Evolutionary conservation across 805 yeast genomes (phyloP).

Genomic region (Saitoella complicata): DNA sequence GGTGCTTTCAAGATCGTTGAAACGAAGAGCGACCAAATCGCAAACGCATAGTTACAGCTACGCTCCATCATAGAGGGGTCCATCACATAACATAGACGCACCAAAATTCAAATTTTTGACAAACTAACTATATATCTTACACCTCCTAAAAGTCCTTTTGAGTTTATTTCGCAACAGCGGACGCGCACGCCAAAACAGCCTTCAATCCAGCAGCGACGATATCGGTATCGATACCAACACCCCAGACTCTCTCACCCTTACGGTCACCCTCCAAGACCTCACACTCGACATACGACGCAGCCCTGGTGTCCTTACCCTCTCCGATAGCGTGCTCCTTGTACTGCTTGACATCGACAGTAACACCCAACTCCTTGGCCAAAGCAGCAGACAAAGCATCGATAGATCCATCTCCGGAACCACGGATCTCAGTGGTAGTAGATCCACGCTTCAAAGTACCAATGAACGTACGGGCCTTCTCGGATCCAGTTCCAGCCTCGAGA

Average conservation of each 20-base stretch:
- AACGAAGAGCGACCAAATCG: too few species aligned
- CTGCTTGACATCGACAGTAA: slow-evolving; percentile 42
- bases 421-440: slow-evolving; percentile 25
- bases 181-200: slow-evolving; percentile 24
- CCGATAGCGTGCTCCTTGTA: slow-evolving; percentile 75
- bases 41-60: too few species aligned
- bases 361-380: slow-evolving; percentile 31
- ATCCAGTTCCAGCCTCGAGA: slow-evolving; percentile 26
- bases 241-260: slow-evolving; percentile 44
- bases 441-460: slow-evolving; percentile 34
- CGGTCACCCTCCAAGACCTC: slow-evolving; percentile 29
- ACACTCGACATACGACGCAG: slow-evolving; percentile 62
- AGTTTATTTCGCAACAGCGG: too few species aligned
- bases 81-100: too few species aligned
- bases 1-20: background rate
- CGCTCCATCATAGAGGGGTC: too few species aligned
- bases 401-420: slow-evolving; percentile 70
- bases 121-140: too few species aligned
- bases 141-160: too few species aligned
- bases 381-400: slow-evolving; percentile 61
- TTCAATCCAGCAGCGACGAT: slow-evolving; percentile 68
- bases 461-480: slow-evolving; percentile 29
- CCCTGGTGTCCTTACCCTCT: slow-evolving; percentile 49
- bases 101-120: too few species aligned
- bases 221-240: slow-evolving; percentile 84